Conservation (phyloP, 345 rosid genomes). For the Arabidopsis suecica region DNA sequence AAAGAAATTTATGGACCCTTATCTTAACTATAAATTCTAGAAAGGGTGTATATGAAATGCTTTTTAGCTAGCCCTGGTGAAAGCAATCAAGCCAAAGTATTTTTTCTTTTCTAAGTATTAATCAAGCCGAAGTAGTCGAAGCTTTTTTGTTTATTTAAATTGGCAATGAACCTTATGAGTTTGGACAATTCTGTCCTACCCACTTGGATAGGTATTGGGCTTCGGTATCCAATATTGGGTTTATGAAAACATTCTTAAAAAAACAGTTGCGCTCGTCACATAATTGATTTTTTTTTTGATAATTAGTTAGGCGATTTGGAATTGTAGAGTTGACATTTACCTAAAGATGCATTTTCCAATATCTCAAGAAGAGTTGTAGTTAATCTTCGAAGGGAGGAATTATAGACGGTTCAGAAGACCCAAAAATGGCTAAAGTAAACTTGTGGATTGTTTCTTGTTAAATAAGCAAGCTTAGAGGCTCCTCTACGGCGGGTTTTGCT, state of each 20-base stretch:
- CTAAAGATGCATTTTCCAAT: neutral
- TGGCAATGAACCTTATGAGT: neutral
- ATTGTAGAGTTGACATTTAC: neutral
- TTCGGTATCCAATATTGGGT: neutral
- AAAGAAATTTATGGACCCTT: neutral
- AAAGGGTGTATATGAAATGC: neutral
- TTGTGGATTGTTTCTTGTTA: neutral
- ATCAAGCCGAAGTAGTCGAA: too few relatives aligned
- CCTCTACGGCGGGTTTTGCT: neutral
- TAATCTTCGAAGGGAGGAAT: neutral
- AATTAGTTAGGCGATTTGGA: neutral
- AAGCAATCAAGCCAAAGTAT: too few relatives aligned
- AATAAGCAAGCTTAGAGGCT: neutral
- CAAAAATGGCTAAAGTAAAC: slow-evolving; percentile 9
- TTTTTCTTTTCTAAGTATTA: too few relatives aligned
- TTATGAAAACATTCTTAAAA: neutral
- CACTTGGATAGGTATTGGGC: slow-evolving; percentile 1
- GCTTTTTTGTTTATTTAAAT: neutral
- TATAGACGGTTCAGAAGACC: neutral
- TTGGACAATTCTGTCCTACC: neutral
- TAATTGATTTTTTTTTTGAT: too few relatives aligned
- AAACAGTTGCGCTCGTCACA: neutral
- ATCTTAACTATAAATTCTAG: neutral
- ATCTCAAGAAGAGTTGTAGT: neutral
- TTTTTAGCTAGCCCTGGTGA: neutral